A percentile compares a stretch with the other conserved stretches of the same genome.
Evolutionary conservation across 257 asterid species (phyloP).

Genomic region (Paulownia fortunei): DNA sequence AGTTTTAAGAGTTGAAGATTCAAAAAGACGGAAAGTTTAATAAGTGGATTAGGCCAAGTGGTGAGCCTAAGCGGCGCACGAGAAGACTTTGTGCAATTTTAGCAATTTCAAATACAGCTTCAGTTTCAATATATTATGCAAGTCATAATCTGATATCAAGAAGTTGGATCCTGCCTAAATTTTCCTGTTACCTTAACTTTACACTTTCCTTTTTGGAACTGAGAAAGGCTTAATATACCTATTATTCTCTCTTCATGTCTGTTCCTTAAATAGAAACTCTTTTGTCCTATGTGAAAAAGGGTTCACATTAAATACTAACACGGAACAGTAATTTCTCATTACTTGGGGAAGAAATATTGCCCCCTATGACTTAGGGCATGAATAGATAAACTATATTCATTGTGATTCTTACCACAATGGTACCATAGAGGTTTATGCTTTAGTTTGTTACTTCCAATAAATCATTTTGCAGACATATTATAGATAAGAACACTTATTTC

Average conservation of each 20-base stretch:
- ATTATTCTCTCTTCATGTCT: not conserved
- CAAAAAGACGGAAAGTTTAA: conserved; percentile 17
- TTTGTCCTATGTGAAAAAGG: conserved; percentile 36
- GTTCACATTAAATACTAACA: not conserved
- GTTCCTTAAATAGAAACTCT: conserved; percentile 31
- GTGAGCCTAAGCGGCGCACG: conserved; percentile 41
- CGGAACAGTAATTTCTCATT: conserved; percentile 25
- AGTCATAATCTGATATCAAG: not conserved
- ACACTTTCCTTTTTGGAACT: conserved; percentile 21
- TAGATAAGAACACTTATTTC: not conserved
- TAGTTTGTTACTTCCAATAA: too few species aligned
- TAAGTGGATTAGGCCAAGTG: conserved; percentile 41
- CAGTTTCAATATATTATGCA: conserved; percentile 2
- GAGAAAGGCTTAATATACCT: not conserved
- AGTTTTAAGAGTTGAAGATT: conserved; percentile 11
- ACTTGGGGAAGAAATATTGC: not conserved
- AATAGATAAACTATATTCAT: too few species aligned
- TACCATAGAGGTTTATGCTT: too few species aligned
- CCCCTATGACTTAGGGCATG: not conserved
- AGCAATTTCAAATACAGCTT: conserved; percentile 17
- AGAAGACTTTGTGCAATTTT: conserved; percentile 31
- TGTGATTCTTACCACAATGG: too few species aligned
- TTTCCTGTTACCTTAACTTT: conserved; percentile 30
- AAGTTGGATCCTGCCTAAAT: conserved; percentile 45
- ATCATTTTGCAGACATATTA: too few species aligned